Conservation (phyloP, 2,329 filamentous ascomycete genomes). For the Cryphonectria nitschkei region DNA sequence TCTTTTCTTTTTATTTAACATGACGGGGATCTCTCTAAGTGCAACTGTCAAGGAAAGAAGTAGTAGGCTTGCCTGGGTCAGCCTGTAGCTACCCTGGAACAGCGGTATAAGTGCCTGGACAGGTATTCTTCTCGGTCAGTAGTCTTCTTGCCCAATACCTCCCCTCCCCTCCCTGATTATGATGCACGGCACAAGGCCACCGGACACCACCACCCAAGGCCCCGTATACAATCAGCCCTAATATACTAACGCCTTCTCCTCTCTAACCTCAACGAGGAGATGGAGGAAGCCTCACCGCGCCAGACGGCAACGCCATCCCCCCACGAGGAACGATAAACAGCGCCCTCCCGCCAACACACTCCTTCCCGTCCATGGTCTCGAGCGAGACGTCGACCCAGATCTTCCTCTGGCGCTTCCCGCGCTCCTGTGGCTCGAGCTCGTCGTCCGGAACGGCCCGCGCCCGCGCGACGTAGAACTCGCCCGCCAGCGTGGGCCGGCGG, state of each 20-base stretch:
- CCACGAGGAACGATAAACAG: constrained; percentile 62
- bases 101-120: too few relatives aligned
- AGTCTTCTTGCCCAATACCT: too few relatives aligned
- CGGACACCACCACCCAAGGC: neutral
- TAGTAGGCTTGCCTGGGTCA: neutral
- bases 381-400: constrained; percentile 57
- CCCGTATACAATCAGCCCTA: neutral
- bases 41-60: neutral
- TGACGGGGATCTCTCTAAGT: neutral
- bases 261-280: neutral
- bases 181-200: neutral
- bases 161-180: too few relatives aligned
- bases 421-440: constrained; percentile 33
- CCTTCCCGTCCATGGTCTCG: constrained; percentile 57
- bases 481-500: constrained; percentile 60
- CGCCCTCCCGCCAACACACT: constrained; percentile 61
- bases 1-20: too few relatives aligned
- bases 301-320: constrained; percentile 44
- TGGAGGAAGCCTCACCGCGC: constrained; percentile 45
- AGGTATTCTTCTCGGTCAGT: neutral
- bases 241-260: neutral
- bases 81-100: too few relatives aligned
- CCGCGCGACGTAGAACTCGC: constrained; percentile 66
- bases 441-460: constrained; percentile 46
- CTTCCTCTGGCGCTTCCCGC: constrained; percentile 49